Conservation (phyloP, 352 stramenopile species). For the Elongisporangium senticosum region DNA sequence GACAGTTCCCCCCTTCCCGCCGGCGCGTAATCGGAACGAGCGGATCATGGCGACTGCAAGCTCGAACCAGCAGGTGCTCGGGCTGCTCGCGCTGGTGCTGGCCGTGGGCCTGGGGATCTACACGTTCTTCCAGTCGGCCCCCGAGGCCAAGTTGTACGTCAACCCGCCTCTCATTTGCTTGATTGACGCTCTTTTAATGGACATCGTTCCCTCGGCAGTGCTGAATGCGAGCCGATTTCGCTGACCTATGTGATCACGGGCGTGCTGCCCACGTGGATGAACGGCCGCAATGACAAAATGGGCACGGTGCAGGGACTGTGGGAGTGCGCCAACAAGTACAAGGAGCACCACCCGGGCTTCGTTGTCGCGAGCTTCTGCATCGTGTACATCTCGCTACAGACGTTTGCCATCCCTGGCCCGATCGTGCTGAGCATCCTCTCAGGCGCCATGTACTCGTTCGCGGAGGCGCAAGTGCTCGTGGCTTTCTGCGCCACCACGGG, state of each 20-base stretch:
- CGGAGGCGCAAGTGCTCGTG: slow-evolving; percentile 71
- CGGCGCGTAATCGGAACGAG: neutral
- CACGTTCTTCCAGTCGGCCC: slow-evolving; percentile 63
- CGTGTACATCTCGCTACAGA: slow-evolving; percentile 84
- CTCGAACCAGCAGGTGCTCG: slow-evolving; percentile 21
- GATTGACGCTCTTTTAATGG: slow-evolving; percentile 1
- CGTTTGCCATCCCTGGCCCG: slow-evolving; percentile 83
- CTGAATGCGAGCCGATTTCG: slow-evolving; percentile 66
- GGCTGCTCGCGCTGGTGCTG: slow-evolving; percentile 40
- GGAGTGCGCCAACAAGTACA: slow-evolving; percentile 74
- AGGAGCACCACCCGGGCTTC: slow-evolving; percentile 61
- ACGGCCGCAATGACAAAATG: slow-evolving; percentile 82
- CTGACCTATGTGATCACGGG: slow-evolving; percentile 72
- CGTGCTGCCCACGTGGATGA: slow-evolving; percentile 73
- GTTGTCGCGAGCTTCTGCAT: slow-evolving; percentile 78
- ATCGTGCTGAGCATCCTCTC: slow-evolving; percentile 86
- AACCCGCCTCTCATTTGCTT: neutral
- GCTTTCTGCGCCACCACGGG: slow-evolving; percentile 80
- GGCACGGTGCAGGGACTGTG: slow-evolving; percentile 74
- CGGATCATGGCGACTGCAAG: neutral
- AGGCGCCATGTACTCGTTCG: slow-evolving; percentile 83
- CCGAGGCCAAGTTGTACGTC: slow-evolving; percentile 64
- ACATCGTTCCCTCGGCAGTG: slow-evolving; percentile 15
- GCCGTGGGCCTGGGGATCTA: slow-evolving; percentile 41
- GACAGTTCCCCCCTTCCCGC: neutral